phyloP scores from a whole-genome alignment of 306 rosid genomes.

The Notholithocarpus densiflorus region DNA sequence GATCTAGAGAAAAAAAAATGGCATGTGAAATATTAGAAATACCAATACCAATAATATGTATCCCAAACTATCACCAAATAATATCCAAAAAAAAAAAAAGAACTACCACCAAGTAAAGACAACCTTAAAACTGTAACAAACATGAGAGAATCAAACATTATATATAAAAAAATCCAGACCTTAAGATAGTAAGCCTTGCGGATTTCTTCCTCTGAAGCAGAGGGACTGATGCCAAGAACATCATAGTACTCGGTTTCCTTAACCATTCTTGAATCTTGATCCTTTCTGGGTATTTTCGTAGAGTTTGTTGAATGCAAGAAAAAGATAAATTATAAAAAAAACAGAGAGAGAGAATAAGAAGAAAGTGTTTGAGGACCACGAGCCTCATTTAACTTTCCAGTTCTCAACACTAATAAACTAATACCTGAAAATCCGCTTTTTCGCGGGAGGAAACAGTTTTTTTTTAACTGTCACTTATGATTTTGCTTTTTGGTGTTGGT shows the following conservation, averaged over 20 bases:
- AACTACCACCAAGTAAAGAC: too few species aligned
- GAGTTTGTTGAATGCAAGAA: background rate
- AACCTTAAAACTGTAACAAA: background rate
- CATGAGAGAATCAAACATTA: background rate
- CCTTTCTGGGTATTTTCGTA: background rate
- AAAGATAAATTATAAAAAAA: background rate
- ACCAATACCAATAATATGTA: too few species aligned
- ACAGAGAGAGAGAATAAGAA: background rate
- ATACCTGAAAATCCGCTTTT: slow-evolving; percentile 41
- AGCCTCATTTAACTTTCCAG: slow-evolving; percentile 54
- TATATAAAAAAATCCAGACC: slow-evolving; percentile 29
- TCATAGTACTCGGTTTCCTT: slow-evolving; percentile 87
- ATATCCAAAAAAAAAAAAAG: too few species aligned
- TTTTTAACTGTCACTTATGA: slow-evolving; percentile 33
- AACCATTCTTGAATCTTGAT: slow-evolving; percentile 38
- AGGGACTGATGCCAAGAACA: slow-evolving; percentile 58
- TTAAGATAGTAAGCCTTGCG: slow-evolving; percentile 92
- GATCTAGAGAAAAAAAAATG: background rate
- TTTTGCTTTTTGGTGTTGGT: slow-evolving; percentile 12
- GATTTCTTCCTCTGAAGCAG: slow-evolving; percentile 74
- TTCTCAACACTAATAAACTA: slow-evolving; percentile 42
- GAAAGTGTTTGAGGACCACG: slow-evolving; percentile 28
- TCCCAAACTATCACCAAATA: too few species aligned
- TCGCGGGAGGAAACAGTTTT: slow-evolving; percentile 63
- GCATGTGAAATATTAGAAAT: background rate